A percentile compares a stretch with the other conserved stretches of the same genome.
Evolutionary conservation across 352 stramenopile species (phyloP).

Genomic region (Phytopythium vexans): DNA sequence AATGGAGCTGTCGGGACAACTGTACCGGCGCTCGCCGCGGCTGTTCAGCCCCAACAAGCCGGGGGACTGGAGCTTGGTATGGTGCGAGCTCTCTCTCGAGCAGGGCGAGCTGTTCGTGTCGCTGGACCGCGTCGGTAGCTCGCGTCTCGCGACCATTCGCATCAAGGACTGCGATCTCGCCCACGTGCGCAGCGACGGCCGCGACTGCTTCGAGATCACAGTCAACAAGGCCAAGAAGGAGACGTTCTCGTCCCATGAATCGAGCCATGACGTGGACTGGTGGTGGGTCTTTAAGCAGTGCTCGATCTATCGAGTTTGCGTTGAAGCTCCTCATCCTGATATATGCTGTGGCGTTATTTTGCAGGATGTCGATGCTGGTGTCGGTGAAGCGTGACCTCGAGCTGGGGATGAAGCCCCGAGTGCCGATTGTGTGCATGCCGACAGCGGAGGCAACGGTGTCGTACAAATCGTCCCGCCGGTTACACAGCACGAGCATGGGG

Average conservation of each 20-base stretch:
- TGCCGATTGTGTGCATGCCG: conserved; percentile 66
- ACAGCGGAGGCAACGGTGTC: conserved; percentile 20
- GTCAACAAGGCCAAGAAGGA: conserved; percentile 71
- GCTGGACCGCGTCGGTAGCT: conserved; percentile 52
- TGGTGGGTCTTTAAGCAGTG: conserved; percentile 41
- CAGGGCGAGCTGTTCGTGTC: conserved; percentile 68
- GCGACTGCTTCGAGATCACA: conserved; percentile 80
- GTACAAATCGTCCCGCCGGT: conserved; percentile 15
- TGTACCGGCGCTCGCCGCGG: conserved; percentile 69
- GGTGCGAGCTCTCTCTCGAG: conserved; percentile 64
- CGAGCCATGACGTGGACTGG: conserved; percentile 85
- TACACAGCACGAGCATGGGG: conserved; percentile 9
- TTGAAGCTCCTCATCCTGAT: conserved; percentile 5
- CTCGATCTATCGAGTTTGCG: background rate
- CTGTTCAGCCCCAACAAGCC: conserved; percentile 70
- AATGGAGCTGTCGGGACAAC: conserved; percentile 66
- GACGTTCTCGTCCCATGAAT: conserved; percentile 80
- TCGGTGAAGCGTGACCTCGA: conserved; percentile 76
- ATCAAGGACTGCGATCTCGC: conserved; percentile 70
- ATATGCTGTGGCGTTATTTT: conserved; percentile 1
- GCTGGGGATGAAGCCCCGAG: conserved; percentile 48
- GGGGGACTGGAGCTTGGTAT: conserved; percentile 78
- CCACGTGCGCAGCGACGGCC: conserved; percentile 77
- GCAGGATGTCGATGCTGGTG: conserved; percentile 78
- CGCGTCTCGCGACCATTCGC: conserved; percentile 48